Percentiles rank a stretch among this genome's conserved stretches.
Evolutionary conservation across 441 rosid species (phyloP).

Genomic region (Gossypium davidsonii): DNA sequence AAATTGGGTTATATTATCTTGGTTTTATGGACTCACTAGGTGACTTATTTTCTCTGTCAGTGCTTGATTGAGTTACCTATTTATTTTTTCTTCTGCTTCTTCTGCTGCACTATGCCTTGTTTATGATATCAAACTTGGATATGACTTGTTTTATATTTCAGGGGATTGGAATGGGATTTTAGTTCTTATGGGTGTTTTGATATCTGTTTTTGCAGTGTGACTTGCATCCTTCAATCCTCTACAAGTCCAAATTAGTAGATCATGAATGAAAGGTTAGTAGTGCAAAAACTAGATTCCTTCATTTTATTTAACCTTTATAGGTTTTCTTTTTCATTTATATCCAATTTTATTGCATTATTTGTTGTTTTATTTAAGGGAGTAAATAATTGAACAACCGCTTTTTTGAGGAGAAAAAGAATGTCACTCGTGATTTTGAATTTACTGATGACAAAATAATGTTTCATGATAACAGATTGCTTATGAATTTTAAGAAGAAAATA

Average conservation of each 20-base stretch:
- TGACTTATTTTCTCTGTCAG: neutral
- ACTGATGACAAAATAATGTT: neutral
- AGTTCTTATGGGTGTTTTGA: constrained; percentile 16
- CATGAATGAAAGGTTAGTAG: constrained; percentile 2
- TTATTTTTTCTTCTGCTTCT: neutral
- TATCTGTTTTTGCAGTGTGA: constrained; percentile 49
- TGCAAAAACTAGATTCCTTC: neutral
- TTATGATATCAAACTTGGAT: neutral
- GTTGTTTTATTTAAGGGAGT: neutral
- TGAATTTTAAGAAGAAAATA: neutral
- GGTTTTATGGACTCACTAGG: neutral
- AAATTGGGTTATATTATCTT: neutral
- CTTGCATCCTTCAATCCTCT: constrained; percentile 54
- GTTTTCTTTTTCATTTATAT: neutral
- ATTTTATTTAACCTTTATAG: neutral
- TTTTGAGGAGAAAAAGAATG: neutral
- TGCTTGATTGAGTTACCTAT: neutral
- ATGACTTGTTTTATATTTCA: neutral
- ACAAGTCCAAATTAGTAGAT: constrained; percentile 6
- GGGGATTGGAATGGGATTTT: neutral
- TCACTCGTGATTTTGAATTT: neutral
- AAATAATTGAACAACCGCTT: neutral
- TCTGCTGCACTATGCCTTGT: neutral
- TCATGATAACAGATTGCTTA: neutral
- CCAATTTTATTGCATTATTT: neutral